Base-by-base conservation (phyloP, 2,329 filamentous ascomycete genomes). In the Neonectria faginata region DNA sequence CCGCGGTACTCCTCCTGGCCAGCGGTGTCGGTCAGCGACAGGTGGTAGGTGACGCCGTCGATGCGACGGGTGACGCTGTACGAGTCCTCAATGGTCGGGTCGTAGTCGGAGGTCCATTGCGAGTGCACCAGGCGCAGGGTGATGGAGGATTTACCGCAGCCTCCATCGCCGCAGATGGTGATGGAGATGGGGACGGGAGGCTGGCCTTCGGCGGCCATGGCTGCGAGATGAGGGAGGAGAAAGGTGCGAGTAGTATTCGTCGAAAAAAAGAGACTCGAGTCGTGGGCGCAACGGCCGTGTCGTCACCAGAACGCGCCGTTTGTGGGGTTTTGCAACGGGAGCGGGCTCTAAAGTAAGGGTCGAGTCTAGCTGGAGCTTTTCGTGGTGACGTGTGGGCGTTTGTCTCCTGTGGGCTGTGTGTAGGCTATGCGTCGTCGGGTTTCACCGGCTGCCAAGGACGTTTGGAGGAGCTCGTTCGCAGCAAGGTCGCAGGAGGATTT, bases 1-100 rank as follows among this genome's bases (percentile, higher is more conserved):
- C 91, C 90, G 70, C 92, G 90, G 82, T 96, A 96, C 81, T 96
- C 92, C 80, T 96, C 92, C 78, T 96, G 92, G n/a, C 92, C 92
- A 27, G 92, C 92, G 1, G 92, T 95, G 82, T 96, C 92, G 64
- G 92, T 95, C 54, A 96, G 86, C 53, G 86, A 85, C 39, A 96
- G 88, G 78, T 92, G 91, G 84, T 94, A 95, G 55, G 88, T 89
- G 57, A 95, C 85, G 74, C 92, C 92, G 73, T 95, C 92, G 77
- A 96, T 89, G 72, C 86, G 87, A 70, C 92, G 91, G 54, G 92
- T 94, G 67, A 96, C 90, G 73, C 88, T 91, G 84, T 96, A 96
- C 71, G 91, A 93, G 84, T 96, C 92, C 80, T 93, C 91, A 79
- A 92, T 92, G 39, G 91, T 92, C 16, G 91, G 91, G 80, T 92